phyloP scores from a whole-genome alignment of 129 eudicot genomes.

The carrot (Daucus carota) region DNA sequence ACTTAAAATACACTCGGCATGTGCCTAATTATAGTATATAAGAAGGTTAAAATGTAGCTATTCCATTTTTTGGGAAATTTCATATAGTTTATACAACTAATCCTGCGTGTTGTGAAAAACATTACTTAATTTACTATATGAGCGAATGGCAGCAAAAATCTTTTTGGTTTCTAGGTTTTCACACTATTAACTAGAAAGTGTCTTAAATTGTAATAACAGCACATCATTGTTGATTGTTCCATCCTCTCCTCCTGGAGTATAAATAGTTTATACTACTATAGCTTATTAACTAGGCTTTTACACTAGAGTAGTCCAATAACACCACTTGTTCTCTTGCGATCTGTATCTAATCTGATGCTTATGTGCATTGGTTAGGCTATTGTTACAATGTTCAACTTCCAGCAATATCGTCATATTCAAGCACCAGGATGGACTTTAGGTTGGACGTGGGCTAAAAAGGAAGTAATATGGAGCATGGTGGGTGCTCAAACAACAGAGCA shows the following conservation, averaged over 20 bases:
- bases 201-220: neutral
- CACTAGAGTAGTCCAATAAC: neutral
- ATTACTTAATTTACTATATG: too few relatives aligned
- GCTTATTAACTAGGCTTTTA: neutral
- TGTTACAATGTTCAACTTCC: slow-evolving; percentile 85
- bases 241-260: neutral
- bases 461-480: slow-evolving; percentile 88
- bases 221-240: neutral
- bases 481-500: slow-evolving; percentile 88
- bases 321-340: neutral
- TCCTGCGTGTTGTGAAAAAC: neutral
- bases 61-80: neutral
- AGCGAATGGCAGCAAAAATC: neutral
- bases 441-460: slow-evolving; percentile 98
- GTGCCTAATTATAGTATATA: neutral
- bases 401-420: slow-evolving; percentile 77
- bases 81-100: neutral
- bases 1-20: neutral
- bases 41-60: neutral
- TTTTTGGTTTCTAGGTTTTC: neutral
- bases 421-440: slow-evolving; percentile 95
- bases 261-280: neutral
- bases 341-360: slow-evolving; percentile 4
- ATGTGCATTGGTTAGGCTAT: slow-evolving; percentile 48
- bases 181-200: neutral